Conservation (phyloP, 2,329 filamentous ascomycete species). For the Penicillium thymicola region DNA sequence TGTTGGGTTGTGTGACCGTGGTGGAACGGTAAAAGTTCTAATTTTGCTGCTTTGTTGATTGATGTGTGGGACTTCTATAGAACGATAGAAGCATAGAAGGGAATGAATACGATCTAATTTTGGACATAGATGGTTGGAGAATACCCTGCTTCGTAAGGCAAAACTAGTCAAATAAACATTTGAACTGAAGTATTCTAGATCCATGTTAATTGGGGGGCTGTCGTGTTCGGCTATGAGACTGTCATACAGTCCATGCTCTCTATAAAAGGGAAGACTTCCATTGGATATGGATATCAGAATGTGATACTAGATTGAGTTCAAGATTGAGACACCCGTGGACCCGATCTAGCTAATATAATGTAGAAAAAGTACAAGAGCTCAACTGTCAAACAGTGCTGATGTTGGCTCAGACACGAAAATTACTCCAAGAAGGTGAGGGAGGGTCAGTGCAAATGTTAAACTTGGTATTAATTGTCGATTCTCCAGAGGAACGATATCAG, state of each 20-base stretch:
- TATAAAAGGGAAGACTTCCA: neutral
- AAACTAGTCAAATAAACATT: neutral
- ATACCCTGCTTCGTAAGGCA: neutral
- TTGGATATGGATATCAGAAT: neutral
- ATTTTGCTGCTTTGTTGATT: neutral
- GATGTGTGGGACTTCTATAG: neutral
- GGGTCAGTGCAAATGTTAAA: slow-evolving; percentile 1
- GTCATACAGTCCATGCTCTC: neutral
- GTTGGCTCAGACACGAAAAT: neutral
- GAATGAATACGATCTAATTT: neutral
- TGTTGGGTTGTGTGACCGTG: neutral
- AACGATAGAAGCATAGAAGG: neutral
- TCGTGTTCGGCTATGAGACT: neutral
- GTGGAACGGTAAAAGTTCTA: neutral
- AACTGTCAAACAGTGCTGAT: neutral
- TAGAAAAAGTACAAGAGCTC: neutral
- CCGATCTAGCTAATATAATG: neutral
- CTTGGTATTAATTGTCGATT: slow-evolving; percentile 13
- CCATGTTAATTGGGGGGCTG: too few species aligned
- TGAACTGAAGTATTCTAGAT: neutral
- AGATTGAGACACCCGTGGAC: neutral
- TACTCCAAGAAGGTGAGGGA: neutral
- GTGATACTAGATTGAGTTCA: slow-evolving; percentile 3
- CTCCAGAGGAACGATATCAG: slow-evolving; percentile 11
- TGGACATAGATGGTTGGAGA: neutral